phyloP scores from a whole-genome alignment of 345 rosid genomes.

The Pelargonium nanum region DNA sequence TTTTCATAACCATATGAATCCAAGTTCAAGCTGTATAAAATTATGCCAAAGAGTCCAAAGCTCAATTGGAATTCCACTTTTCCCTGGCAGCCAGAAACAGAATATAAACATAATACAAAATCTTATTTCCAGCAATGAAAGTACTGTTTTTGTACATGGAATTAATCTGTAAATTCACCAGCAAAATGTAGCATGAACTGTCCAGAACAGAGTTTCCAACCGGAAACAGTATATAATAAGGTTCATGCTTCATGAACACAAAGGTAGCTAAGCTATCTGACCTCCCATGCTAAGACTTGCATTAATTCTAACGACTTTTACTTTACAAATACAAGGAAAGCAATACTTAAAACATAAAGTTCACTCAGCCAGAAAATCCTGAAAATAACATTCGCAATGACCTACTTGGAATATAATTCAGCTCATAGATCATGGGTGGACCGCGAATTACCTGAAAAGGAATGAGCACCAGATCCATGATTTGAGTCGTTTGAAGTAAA shows the following conservation, averaged over 20 bases:
- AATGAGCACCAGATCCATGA: conserved; percentile 24
- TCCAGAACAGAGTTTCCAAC: no score
- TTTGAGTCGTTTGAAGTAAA: conserved; percentile 32
- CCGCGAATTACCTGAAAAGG: conserved; percentile 19
- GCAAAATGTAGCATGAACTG: not conserved
- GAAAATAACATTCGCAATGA: not conserved
- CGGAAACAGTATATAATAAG: no score
- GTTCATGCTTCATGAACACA: no score
- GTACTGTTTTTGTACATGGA: not conserved
- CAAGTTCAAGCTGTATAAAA: not conserved
- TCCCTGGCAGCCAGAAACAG: no score
- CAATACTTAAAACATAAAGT: conserved; percentile 5
- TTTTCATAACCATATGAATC: no score
- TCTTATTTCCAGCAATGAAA: not conserved
- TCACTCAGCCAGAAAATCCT: conserved; percentile 5
- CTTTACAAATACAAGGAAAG: conserved; percentile 11
- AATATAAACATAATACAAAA: no score
- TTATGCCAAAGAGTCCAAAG: no score
- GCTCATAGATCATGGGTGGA: conserved; percentile 21
- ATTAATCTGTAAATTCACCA: not conserved
- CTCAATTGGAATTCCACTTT: no score
- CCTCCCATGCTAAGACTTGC: no score
- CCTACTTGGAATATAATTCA: not conserved
- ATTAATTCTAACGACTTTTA: not conserved
- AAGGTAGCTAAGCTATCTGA: no score